phyloP scores from a whole-genome alignment of 148 eudicot genomes.

The Vaccinium macrocarpon region DNA sequence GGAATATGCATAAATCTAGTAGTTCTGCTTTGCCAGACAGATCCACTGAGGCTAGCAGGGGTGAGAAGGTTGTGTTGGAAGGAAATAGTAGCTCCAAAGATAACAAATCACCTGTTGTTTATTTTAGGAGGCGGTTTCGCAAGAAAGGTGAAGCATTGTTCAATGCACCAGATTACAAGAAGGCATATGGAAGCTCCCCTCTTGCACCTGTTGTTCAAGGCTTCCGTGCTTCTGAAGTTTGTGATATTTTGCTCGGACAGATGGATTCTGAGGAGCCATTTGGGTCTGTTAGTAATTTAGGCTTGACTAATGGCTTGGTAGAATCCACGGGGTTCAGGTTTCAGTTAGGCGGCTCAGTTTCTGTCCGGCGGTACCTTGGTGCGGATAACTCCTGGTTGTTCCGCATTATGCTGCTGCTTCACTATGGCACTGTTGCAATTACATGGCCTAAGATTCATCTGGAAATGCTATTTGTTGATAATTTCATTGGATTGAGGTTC shows the following conservation, averaged over 20 bases:
- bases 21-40: conserved; percentile 27
- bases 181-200: conserved; percentile 22
- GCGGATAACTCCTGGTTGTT: conserved; percentile 29
- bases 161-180: conserved; percentile 18
- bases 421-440: conserved; percentile 52
- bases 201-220: conserved; percentile 19
- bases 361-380: conserved; percentile 32
- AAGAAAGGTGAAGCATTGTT: conserved; percentile 32
- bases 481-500: conserved; percentile 67
- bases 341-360: conserved; percentile 28
- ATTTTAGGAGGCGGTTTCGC: conserved; percentile 65
- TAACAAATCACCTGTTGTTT: conserved; percentile 50
- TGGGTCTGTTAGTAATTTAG: conserved; percentile 41
- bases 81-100: conserved; percentile 21
- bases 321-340: conserved; percentile 35
- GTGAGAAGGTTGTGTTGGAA: conserved; percentile 23
- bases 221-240: conserved; percentile 17
- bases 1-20: conserved; percentile 27
- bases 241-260: conserved; percentile 20
- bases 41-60: conserved; percentile 22
- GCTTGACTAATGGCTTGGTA: conserved; percentile 27
- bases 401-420: conserved; percentile 42
- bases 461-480: conserved; percentile 89
- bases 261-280: conserved; percentile 28
- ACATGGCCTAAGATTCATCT: conserved; percentile 60